Base-by-base conservation (phyloP, 2,329 filamentous ascomycete species). In the Pestalotiopsis sp. region DNA sequence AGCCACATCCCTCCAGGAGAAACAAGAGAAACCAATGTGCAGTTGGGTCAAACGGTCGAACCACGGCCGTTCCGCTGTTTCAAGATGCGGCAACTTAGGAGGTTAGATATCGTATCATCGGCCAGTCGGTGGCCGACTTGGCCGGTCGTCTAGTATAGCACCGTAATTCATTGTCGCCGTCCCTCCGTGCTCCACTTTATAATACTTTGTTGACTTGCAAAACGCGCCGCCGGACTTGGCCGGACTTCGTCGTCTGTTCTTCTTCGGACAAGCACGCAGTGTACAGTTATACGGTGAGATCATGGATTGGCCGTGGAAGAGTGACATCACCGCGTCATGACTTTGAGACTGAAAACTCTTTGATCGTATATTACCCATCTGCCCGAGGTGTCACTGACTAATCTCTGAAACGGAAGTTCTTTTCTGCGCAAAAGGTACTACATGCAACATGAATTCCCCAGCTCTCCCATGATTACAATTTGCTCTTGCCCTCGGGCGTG, bases 401-500 rank as follows among this genome's bases (percentile, higher is more conserved):
- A 52, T 52, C 45, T 52, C 17, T 52, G 7, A n/a, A 36, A n/a
- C 17, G 17, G 17, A 52, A 17, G 45, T n/a, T 52, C 45, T 41
- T 31, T 39, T 63, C 13, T 27, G 20, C 57, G 27, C 25, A 27
- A 59, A 27, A 59, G 25, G 57, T 27, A 7, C 25, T 36, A 25
- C 25, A n/a, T 59, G 3, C 11, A 59, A 5, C 20, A 17, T 25
- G 11, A 36, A 27, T 31, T 3, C 23, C n/a, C 23, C 11, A 36
- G 17, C 57, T 59, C 25, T 59, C 4, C 14, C 7, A 12, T 12
- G 11, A 23, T 45, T 67, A 67, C 52, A 67, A 14, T 38, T 56
- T 27, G 56, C 65, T 67, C 65, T 31, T 52, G 4, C 63, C 63
- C 25, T 66, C 63, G 20, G 65, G 20, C 36, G 71, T 62, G 9